Base-by-base conservation (phyloP, 768 basidiomycete species). In the Lyophyllum semitale region DNA sequence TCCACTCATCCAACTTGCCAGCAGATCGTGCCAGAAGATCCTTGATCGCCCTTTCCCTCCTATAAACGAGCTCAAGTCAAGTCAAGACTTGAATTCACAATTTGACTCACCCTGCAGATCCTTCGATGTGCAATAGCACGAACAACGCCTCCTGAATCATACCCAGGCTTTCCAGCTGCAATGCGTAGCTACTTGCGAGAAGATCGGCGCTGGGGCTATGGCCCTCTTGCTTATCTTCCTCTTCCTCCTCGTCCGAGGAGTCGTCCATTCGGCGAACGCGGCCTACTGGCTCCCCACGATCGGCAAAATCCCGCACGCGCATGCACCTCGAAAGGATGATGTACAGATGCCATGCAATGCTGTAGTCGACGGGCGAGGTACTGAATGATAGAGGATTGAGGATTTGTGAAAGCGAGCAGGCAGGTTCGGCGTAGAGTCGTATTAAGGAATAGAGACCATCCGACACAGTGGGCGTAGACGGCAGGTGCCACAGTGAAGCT, bases 291-390 rank as follows among this genome's bases (percentile, higher is more conserved):
- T 82, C 78, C 32, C 78, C 80, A 9, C 95, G 83, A 68, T 98
- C 96, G n/a, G 85, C 83, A 61, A 96, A 90, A 68, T 98, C 95
- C 20, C 95, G 83, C 33, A 89, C 73, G 25, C 88, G 79, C 73
- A 97, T 85, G 56, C 88, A 90, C 23, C 89, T 82, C 15, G 94
- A 89, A 44, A 98, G 75, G 30, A 98, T 75, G 51, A 94, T 83
- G 68, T 96, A 98, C 30, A 98, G 66, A 71, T 98, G 94, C 96
- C 96, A 99, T 7, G 91, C 80, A 52, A 97, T 74, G 20, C 93
- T 84, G 67, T 84, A 87, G 68, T 95, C 94, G n/a, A 84, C 70
- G 0, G 88, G 88, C 6, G 85, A 88, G 2, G 89, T 72, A 1
- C 85, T 81, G 60, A 90, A 93, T 22, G 91, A 91, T 8, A 86